Evolutionary conservation across 805 yeast genomes (phyloP).

Genomic region (Starmerella apis): DNA sequence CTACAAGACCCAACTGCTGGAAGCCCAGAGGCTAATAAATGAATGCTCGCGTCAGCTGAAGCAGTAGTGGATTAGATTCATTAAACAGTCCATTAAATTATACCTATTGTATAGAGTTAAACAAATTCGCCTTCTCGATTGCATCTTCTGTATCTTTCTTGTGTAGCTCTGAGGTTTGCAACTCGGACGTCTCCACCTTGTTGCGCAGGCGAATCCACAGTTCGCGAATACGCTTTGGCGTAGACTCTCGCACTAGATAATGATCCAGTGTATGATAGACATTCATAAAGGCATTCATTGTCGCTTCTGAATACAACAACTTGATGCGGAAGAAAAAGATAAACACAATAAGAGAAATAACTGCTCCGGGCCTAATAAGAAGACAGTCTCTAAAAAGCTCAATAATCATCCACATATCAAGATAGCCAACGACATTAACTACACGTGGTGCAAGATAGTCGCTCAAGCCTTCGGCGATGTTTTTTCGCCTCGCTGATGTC

Average conservation of each 20-base stretch:
- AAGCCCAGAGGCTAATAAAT: neutral
- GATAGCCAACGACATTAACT: conserved; percentile 34
- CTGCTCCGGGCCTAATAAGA: conserved; percentile 52
- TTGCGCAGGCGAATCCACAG: conserved; percentile 41
- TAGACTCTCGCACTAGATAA: conserved; percentile 38
- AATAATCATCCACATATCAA: conserved; percentile 41
- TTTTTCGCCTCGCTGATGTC: conserved; percentile 1
- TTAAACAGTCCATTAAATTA: neutral
- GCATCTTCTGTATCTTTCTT: conserved; percentile 20
- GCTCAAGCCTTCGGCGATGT: conserved; percentile 10
- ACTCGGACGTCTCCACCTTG: conserved; percentile 21
- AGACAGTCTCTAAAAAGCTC: conserved; percentile 40
- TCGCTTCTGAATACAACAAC: conserved; percentile 57
- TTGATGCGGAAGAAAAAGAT: conserved; percentile 58
- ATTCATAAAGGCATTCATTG: conserved; percentile 52
- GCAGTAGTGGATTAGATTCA: neutral
- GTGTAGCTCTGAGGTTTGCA: conserved; percentile 7
- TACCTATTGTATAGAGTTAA: neutral
- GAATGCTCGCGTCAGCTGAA: neutral
- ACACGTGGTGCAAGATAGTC: conserved; percentile 18
- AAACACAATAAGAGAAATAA: conserved; percentile 41
- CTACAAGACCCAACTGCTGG: conserved; percentile 60
- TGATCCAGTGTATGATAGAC: conserved; percentile 52
- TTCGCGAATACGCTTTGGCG: conserved; percentile 41
- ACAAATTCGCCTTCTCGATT: conserved; percentile 19